A percentile compares a stretch with the other conserved stretches of the same genome.
These are phyloP conservation scores for Penicillium paxilli DNA, from an alignment of 495 filamentous ascomycete genomes.

Conservation along the genomic window DNA sequence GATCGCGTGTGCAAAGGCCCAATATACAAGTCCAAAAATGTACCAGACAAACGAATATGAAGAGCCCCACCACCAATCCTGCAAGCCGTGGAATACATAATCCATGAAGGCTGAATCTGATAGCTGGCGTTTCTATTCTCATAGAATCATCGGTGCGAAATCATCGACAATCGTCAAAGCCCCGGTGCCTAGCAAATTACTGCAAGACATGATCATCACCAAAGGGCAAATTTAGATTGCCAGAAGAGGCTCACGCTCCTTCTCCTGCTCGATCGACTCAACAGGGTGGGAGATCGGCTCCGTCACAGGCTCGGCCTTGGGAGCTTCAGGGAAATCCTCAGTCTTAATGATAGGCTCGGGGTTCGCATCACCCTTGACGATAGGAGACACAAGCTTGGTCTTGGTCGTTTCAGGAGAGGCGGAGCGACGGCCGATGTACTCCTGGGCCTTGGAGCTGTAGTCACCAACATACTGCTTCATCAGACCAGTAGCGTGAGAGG, in stretches of 20 bases:
- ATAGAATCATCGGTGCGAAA: neutral
- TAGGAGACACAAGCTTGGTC: constrained; percentile 21
- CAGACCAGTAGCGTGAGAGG: constrained; percentile 69
- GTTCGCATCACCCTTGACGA: constrained; percentile 52
- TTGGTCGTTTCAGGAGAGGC: constrained; percentile 47
- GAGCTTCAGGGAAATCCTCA: constrained; percentile 60
- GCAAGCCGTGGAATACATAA: neutral
- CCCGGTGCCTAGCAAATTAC: too few relatives aligned
- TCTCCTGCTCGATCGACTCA: constrained; percentile 20
- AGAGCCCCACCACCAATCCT: neutral
- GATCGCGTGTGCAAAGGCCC: constrained; percentile 1
- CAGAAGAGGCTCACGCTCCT: constrained; percentile 37
- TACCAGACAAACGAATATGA: constrained; percentile 2
- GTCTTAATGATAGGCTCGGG: constrained; percentile 47
- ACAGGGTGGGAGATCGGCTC: constrained; percentile 41
- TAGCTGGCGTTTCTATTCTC: neutral
- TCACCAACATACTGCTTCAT: constrained; percentile 81
- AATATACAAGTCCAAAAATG: constrained; percentile 14
- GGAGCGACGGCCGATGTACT: constrained; percentile 61
- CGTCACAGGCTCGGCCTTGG: constrained; percentile 51
- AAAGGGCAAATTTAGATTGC: constrained; percentile 25
- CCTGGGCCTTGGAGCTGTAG: constrained; percentile 82
- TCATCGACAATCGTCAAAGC: neutral
- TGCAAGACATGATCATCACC: neutral
- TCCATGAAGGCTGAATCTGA: neutral